These are phyloP conservation scores for Aureobasidium leucospermi DNA, from an alignment of 2,329 filamentous ascomycete genomes.

Conservation along the genomic window DNA sequence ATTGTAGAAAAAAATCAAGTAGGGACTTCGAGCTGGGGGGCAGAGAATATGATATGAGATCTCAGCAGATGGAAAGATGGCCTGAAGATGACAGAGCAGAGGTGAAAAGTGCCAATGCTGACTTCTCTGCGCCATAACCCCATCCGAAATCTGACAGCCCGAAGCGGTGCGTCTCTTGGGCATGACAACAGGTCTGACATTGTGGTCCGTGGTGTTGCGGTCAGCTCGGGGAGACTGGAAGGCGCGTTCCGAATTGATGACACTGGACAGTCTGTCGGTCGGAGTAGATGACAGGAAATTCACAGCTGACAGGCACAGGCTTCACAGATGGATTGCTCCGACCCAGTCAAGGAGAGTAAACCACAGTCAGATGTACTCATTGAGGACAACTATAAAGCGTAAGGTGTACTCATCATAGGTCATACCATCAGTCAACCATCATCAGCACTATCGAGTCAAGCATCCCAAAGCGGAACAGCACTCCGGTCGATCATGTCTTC, in stretches of 20 bases:
- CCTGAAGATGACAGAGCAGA: not conserved
- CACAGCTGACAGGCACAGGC: not conserved
- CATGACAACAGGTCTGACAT: not conserved
- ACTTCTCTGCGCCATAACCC: not conserved
- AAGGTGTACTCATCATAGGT: constrained; percentile 1
- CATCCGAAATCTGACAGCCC: not conserved
- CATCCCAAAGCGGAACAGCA: not conserved
- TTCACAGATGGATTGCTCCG: not conserved
- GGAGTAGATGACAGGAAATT: not conserved
- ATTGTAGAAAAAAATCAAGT: not conserved
- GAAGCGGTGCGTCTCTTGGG: too few species aligned
- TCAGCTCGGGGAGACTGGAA: not conserved
- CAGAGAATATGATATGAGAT: not conserved
- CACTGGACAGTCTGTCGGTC: not conserved
- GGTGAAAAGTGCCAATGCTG: not conserved
- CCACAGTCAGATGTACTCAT: not conserved
- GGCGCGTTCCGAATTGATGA: not conserved
- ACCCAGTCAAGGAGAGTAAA: not conserved
- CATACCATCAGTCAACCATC: not conserved
- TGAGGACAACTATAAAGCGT: not conserved
- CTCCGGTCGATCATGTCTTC: not conserved
- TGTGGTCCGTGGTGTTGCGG: not conserved
- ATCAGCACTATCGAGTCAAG: not conserved
- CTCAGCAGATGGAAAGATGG: not conserved
- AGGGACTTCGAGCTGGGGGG: not conserved